Base-by-base conservation (phyloP, 2,329 filamentous ascomycete species). In the Penicillium sp. region DNA sequence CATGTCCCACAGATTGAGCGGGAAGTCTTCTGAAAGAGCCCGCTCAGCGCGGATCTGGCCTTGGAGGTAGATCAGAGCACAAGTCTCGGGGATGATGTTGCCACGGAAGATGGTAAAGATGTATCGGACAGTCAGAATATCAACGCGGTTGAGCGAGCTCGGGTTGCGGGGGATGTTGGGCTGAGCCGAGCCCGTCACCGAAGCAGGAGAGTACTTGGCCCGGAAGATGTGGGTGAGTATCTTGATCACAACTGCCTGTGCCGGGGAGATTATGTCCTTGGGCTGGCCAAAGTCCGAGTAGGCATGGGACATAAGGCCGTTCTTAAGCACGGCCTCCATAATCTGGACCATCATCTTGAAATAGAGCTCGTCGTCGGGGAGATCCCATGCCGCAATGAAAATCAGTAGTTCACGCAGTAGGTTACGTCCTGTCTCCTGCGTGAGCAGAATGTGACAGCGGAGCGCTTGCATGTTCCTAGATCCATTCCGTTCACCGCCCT, bases 311-410 rank as follows among this genome's bases (percentile, higher is more conserved):
- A 97, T 88, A 28, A 97, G 79, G 1, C 90, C 91, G 61, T 91
- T 95, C 62, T 92, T 88, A 48, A 97, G 86, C 44, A 97, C 89
- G 0, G 93, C 90, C 70, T 96, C 90, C 75, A 97, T 90, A 57
- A 97, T 96, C 73, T 97, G 92, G 42, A 91, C 89, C 73, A 95
- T 97, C 72, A 97, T 90, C 72, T 96, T 93, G 78, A 96, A 97
- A 68, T 97, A 96, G 36, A 96, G 84, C 58, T 95, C 91, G 57
- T 93, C 88, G 71, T 97, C 92, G 38, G 91, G 88, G 66, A 97
- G 87, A 69, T 97, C 93, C 93, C 93, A 97, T 9, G 96, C 92
- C 5, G 93, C 93, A 60, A 97, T 96, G 71, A 97, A 97, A 56
- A 97, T 95, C 41, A 97, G 80, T 67, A 97, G 84, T 72, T 97